phyloP scores from a whole-genome alignment of 345 rosid species.

The Sisymbrium altissimum region DNA sequence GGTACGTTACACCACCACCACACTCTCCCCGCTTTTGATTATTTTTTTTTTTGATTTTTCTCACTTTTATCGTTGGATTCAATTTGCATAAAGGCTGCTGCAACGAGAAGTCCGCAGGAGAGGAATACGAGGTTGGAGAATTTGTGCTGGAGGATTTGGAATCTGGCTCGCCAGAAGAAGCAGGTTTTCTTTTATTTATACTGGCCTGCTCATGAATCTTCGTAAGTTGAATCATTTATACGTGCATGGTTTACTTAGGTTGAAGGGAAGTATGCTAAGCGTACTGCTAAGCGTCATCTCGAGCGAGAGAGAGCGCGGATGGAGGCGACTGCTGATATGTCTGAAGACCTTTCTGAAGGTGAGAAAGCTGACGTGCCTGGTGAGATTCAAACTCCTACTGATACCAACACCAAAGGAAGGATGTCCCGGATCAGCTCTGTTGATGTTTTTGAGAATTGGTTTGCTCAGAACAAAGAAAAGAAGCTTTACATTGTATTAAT shows the following conservation, averaged over 20 bases:
- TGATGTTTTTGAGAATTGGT: slow-evolving; percentile 65
- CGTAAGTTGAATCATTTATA: too few relatives aligned
- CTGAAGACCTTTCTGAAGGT: slow-evolving; percentile 77
- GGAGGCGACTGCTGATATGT: slow-evolving; percentile 76
- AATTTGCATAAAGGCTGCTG: slow-evolving; percentile 51
- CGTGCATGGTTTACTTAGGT: slow-evolving; percentile 47
- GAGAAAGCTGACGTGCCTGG: slow-evolving; percentile 54
- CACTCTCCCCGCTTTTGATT: not conserved
- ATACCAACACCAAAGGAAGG: slow-evolving; percentile 38
- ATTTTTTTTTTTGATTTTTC: not conserved
- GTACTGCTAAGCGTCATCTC: slow-evolving; percentile 51
- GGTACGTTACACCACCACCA: slow-evolving; percentile 22
- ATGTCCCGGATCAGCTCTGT: slow-evolving; percentile 56
- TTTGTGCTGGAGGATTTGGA: slow-evolving; percentile 87
- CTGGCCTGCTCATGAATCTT: too few relatives aligned
- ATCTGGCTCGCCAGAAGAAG: slow-evolving; percentile 80
- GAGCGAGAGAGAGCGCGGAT: slow-evolving; percentile 66
- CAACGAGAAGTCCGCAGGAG: slow-evolving; percentile 73
- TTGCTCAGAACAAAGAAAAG: slow-evolving; percentile 58
- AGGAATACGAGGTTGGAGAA: slow-evolving; percentile 83
- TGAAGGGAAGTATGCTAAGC: slow-evolving; percentile 63
- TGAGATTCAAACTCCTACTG: slow-evolving; percentile 55
- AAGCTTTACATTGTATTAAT: slow-evolving; percentile 70
- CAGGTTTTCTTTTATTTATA: slow-evolving; percentile 50
- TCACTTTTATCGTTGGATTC: not conserved